A percentile compares a stretch with the other conserved stretches of the same genome.
phyloP scores from a whole-genome alignment of 2,329 filamentous ascomycete genomes.

The Aspergillus chevalieri region DNA sequence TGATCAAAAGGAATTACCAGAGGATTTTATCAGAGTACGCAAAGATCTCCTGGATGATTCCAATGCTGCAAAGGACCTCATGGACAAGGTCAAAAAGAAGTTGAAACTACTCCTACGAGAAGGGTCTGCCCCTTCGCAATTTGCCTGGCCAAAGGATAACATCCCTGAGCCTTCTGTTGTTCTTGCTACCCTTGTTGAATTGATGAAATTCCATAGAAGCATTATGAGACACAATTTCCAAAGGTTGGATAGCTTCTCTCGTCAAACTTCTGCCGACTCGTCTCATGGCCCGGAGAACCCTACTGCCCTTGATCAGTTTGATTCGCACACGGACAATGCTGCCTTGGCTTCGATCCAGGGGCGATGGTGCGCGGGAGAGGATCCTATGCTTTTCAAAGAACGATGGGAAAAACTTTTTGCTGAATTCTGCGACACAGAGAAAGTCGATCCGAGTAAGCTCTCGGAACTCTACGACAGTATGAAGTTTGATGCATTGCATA shows the following conservation, averaged over 20 bases:
- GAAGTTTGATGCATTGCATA: conserved; percentile 98
- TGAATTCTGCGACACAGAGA: conserved; percentile 94
- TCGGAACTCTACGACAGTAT: conserved; percentile 98
- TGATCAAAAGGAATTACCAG: conserved; percentile 74
- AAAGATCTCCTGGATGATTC: conserved; percentile 96
- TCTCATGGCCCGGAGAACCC: conserved; percentile 8
- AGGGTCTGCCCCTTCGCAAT: conserved; percentile 90
- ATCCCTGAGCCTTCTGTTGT: conserved; percentile 93
- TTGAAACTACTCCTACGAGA: conserved; percentile 85
- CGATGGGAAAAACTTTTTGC: conserved; percentile 97
- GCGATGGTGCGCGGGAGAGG: conserved; percentile 94
- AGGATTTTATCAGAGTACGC: conserved; percentile 81
- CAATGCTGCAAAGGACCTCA: conserved; percentile 96
- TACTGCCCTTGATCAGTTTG: conserved; percentile 6
- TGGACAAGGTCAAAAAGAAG: conserved; percentile 99
- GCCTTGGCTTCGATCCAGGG: conserved; percentile 69
- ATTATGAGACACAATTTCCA: conserved; percentile 94
- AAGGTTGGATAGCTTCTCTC: conserved; percentile 60
- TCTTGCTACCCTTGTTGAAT: conserved; percentile 80
- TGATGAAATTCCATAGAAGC: conserved; percentile 95
- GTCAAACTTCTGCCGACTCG: conserved; percentile 3
- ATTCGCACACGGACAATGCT: conserved; percentile 37
- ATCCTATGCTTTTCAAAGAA: conserved; percentile 88
- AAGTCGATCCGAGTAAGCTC: conserved; percentile 97
- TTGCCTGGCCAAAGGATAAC: conserved; percentile 90